Conservation (phyloP, 148 eudicot species). For the Vaccinium darrowii region DNA sequence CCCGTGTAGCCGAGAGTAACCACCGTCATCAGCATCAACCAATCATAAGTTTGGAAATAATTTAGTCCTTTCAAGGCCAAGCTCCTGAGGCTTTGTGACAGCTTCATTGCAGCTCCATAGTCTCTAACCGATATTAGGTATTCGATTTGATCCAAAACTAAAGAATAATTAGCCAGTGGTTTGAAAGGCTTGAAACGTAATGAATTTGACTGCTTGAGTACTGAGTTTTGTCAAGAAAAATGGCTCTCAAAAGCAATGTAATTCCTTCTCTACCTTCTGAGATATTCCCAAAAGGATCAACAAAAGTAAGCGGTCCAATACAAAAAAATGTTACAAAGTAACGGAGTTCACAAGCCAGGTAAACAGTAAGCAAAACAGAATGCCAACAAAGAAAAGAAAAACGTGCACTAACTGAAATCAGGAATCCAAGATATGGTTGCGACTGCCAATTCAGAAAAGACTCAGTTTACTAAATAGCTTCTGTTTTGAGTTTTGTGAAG, state of each 20-base stretch:
- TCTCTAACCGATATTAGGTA: slow-evolving; percentile 54
- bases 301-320: not conserved
- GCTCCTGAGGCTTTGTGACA: slow-evolving; percentile 71
- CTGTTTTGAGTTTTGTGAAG: not conserved
- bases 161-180: slow-evolving; percentile 67
- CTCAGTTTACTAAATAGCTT: not conserved
- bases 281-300: not conserved
- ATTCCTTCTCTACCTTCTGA: not conserved
- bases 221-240: slow-evolving; percentile 60
- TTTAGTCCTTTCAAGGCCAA: slow-evolving; percentile 87
- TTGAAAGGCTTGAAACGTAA: slow-evolving; percentile 77
- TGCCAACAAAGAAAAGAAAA: not conserved
- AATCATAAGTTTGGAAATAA: slow-evolving; percentile 97
- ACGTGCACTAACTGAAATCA: not conserved
- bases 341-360: slow-evolving; percentile 4
- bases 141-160: slow-evolving; percentile 61
- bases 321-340: not conserved
- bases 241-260: not conserved
- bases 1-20: slow-evolving; percentile 91
- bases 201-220: slow-evolving; percentile 72
- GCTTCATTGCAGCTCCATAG: slow-evolving; percentile 63
- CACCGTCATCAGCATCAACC: slow-evolving; percentile 92
- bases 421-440: not conserved
- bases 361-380: not conserved
- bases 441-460: slow-evolving; percentile 3